Base-by-base conservation (phyloP, 306 rosid genomes). In the Quercus parvula region DNA sequence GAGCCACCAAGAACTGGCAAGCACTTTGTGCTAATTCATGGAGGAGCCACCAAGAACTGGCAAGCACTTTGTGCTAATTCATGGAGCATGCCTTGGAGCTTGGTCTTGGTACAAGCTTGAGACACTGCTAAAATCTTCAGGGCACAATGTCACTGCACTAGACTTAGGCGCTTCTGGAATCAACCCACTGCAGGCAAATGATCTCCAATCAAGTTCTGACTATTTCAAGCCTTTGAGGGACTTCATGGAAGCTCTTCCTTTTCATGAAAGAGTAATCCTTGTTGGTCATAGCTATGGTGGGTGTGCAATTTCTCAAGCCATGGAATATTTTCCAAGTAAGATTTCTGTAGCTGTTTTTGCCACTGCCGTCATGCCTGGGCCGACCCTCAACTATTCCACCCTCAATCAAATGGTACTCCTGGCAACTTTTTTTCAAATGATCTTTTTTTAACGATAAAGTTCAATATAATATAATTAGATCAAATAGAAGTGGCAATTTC, bases 231-330 rank as follows among this genome's bases (percentile, higher is more conserved):
- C 88, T 35, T 46, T 87, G 63, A 80, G 38, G 56, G 69, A 86
- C 13, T 75, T 85, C 71, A 77, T 87, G 89, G 82, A 19, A 28
- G 54, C 58, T 20, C 63, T 83, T 27, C 69, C 68, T 20, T 14
- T 0, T 0, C 66, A 68, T 62, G 84, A 85, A 25, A 76, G 49
- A 62, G 85, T 87, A 15, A 75, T 80, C 44, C 77, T 87, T 1
- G 87, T 87, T 2, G 90, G 88, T 22, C 93, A 87, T 59, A 85
- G 87, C 79, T 74, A 79, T 9, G 91, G 90, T 1, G 91, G 88
- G 20, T 70, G 85, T 33, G 86, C 85, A 1, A 57, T 84, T 17
- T 79, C 89, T 24, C 73, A 82, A 46, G 89, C 91, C 18, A 87
- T 87, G 86, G 88, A 89, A 72, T 18, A 41, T 24, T 87, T 81